A percentile compares a stretch with the other conserved stretches of the same genome.
Conservation (phyloP, 352 stramenopile genomes). For the Globisporangium acanthophoron region DNA sequence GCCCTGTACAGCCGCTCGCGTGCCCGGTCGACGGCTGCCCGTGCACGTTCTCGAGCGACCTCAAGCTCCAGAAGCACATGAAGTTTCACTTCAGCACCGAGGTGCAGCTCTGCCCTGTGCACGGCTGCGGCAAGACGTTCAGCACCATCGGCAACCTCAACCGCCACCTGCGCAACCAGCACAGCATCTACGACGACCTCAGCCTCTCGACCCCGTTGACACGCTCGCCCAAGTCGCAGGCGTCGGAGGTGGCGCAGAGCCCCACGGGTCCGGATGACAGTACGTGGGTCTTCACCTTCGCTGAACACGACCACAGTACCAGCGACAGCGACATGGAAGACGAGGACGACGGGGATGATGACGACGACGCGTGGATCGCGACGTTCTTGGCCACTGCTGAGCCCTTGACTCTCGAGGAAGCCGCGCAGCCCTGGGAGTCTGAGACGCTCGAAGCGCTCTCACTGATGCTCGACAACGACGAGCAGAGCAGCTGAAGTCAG, state of each 20-base stretch:
- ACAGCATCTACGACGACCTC: slow-evolving; percentile 8
- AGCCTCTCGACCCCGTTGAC: neutral
- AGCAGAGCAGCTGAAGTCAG: neutral
- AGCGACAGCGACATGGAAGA: neutral
- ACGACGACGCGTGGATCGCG: slow-evolving; percentile 2
- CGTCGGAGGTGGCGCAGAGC: neutral
- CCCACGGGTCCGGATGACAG: slow-evolving; percentile 6
- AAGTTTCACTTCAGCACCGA: slow-evolving; percentile 50
- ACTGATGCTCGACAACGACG: slow-evolving; percentile 2
- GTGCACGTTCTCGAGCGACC: slow-evolving; percentile 49
- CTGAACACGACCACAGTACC: neutral
- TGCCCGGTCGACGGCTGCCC: slow-evolving; percentile 44
- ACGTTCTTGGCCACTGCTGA: neutral
- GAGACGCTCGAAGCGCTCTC: slow-evolving; percentile 5
- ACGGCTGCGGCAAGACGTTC: slow-evolving; percentile 52
- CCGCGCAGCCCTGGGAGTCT: slow-evolving; percentile 3
- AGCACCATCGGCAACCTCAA: slow-evolving; percentile 56
- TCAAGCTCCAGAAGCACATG: slow-evolving; percentile 63
- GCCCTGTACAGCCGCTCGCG: slow-evolving; percentile 40
- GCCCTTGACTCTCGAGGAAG: slow-evolving; percentile 4
- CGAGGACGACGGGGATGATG: neutral
- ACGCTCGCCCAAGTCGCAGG: neutral
- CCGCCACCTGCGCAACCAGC: slow-evolving; percentile 39
- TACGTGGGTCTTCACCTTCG: slow-evolving; percentile 4
- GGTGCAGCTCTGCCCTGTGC: slow-evolving; percentile 37